Evolutionary conservation across 495 filamentous ascomycete genomes (phyloP), one percentile per base, ranked within the genome.

Genomic region (Jackrogersella minutella): DNA sequence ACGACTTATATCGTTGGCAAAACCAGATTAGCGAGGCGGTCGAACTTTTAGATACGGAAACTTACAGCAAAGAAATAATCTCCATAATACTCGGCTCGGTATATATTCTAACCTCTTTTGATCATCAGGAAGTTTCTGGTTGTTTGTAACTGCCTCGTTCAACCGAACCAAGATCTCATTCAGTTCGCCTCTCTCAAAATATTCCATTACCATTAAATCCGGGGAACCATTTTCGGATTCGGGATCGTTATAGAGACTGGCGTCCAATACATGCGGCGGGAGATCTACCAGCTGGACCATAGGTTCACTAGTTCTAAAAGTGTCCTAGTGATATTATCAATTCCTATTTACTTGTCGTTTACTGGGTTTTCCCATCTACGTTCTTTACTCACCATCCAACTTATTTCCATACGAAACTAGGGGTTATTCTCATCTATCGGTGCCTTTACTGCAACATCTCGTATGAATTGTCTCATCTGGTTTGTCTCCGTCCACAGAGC

Each of bases 11-110:
- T 33, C 7, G 13, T 24, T 14, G 5, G 17, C 1, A 37, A 16
- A 41, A 2, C n/a, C 16, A 5, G 37, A 14, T 50, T 33, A 66
- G 43, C 31, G 34, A 46, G 36, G 13, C 17, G 22, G n/a, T 11
- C 2, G 19, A n/a, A 3, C 9, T 34, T 1, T 17, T 1, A 24
- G 26, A 10, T 28, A 14, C 3, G 7, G n/a, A 10, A 14, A 9
- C 64, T 52, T 46, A 68, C 64, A 52, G 21, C 58, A 68, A 21
- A 58, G 53, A 30, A 68, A 68, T 17, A 68, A 26, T 24, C 64
- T 62, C 64, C 64, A 68, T 49, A 62, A 34, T 8, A 62, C 26
- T 8, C 64, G 52, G 26, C 17, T 49, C 1, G 64, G 64, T 62
- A 68, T 58, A 21, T 37, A 68, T 40, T 68, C 58, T 41, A 68